Percentiles rank a stretch among this genome's conserved stretches.
phyloP scores from a whole-genome alignment of 257 asterid genomes.

The Plectranthus barbatus region DNA sequence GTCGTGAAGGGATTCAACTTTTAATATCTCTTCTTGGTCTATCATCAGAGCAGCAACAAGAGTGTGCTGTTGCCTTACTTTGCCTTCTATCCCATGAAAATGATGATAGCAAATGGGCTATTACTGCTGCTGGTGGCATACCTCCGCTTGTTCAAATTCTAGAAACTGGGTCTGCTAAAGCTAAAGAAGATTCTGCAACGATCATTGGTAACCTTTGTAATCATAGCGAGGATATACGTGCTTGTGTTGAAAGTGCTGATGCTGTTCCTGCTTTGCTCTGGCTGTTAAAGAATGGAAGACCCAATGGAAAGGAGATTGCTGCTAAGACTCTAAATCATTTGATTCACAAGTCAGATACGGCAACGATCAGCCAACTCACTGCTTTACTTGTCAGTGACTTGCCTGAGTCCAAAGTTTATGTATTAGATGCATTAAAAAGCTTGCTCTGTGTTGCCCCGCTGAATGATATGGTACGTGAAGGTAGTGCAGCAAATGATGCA shows the following conservation, averaged over 20 bases:
- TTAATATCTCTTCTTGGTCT: conserved; percentile 95
- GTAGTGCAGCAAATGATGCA: conserved; percentile 98
- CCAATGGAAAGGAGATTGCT: conserved; percentile 95
- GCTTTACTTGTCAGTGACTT: conserved; percentile 84
- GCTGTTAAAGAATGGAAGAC: conserved; percentile 91
- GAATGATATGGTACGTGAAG: conserved; percentile 79
- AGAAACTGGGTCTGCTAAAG: conserved; percentile 93
- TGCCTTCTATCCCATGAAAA: conserved; percentile 85
- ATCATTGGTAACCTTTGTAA: conserved; percentile 97
- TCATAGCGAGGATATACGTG: conserved; percentile 99
- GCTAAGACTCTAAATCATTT: conserved; percentile 93
- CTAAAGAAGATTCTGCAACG: conserved; percentile 96
- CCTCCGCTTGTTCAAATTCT: conserved; percentile 98
- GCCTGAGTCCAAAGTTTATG: conserved; percentile 94
- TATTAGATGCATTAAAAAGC: conserved; percentile 83
- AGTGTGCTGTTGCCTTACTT: conserved; percentile 94
- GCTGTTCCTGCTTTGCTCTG: conserved; percentile 97
- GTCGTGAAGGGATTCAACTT: conserved; percentile 97
- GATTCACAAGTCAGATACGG: conserved; percentile 98
- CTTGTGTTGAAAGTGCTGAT: conserved; percentile 99
- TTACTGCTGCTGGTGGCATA: conserved; percentile 98
- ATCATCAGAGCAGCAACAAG: conserved; percentile 99
- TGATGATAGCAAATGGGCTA: conserved; percentile 99
- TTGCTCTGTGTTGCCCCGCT: conserved; percentile 86
- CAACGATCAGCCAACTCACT: conserved; percentile 96